These are phyloP conservation scores for Fusarium tricinctum DNA, from an alignment of 2,329 filamentous ascomycete species.

Conservation along the genomic window DNA sequence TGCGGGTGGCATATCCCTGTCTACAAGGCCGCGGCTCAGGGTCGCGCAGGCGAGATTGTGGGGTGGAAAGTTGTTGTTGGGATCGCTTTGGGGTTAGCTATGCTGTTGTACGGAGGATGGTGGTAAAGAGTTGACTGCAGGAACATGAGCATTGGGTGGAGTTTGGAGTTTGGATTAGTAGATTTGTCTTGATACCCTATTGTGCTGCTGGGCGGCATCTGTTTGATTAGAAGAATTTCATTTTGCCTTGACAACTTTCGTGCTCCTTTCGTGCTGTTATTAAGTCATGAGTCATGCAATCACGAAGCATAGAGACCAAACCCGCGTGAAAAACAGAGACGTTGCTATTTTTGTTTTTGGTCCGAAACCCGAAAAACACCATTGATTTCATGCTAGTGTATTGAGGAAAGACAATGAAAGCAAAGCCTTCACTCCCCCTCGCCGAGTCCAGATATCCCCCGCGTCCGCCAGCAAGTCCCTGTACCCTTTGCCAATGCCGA, in stretches of 20 bases:
- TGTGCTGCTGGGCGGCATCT: constrained; percentile 36
- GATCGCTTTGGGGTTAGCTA: constrained; percentile 26
- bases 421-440: constrained; percentile 46
- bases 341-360: constrained; percentile 50
- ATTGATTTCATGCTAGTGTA: constrained; percentile 61
- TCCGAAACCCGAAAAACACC: constrained; percentile 59
- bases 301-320: constrained; percentile 6
- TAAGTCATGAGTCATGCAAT: constrained; percentile 26
- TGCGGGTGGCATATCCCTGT: constrained; percentile 57
- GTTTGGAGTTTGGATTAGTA: constrained; percentile 35
- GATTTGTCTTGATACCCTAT: constrained; percentile 37
- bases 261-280: not conserved
- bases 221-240: constrained; percentile 8
- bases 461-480: constrained; percentile 49
- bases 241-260: not conserved
- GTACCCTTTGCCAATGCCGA: constrained; percentile 46
- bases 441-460: constrained; percentile 50
- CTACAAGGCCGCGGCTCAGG: constrained; percentile 46
- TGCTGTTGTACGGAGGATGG: constrained; percentile 23
- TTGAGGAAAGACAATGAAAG: constrained; percentile 52
- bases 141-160: constrained; percentile 23
- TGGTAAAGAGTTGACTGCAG: constrained; percentile 12
- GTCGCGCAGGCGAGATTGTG: constrained; percentile 42
- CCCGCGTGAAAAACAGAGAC: constrained; percentile 34
- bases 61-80: constrained; percentile 33